Base-by-base conservation (phyloP, 345 rosid species). In the Hibiscus tridactylites region DNA sequence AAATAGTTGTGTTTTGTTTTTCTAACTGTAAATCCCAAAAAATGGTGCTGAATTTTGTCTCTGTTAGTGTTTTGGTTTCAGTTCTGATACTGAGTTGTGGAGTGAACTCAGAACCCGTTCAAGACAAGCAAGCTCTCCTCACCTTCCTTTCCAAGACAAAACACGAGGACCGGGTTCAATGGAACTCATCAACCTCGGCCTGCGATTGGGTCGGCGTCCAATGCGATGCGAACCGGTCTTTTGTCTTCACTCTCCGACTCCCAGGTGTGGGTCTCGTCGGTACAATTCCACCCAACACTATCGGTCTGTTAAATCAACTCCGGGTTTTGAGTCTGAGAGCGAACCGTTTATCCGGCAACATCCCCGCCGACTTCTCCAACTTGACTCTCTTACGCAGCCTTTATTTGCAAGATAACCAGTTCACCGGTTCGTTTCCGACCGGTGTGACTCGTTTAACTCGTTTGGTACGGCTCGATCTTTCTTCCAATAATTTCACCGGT, bases 211-310 rank as follows among this genome's bases (percentile, higher is more conserved):
- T 90, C 58, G 98, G 98, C 4, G 85, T 94, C 12, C 58, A 26
- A 63, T 95, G 99, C 84, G 86, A 88, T 81, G 21, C 78, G 4
- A 73, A 74, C 70, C 83, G 78, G 8, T 87, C 96, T 3, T 84
- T 69, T 57, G 85, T 95, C 37, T 54, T 61, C 81, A 71, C 79
- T 11, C 90, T 95, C 74, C 96, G 97, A 3, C 87, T 95, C 24
- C 99, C 99, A n/a, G 99, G 90, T 0, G 93, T 79, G 16, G 96
- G 92, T 35, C 90, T 95, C 29, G 81, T 92, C 2, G 99, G 99
- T 42, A 66, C 80, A 26, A 79, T 95, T 79, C 99, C 97, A 4
- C 29, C 76, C 17, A 81, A 82, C 72, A 88, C 97, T 0, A 60
- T 95, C 6, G 99, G 99, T 15, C 72, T 72, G 24, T 85, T 95